A percentile compares a stretch with the other conserved stretches of the same genome.
Conservation (phyloP, 257 asterid genomes). For the Rubia yunnanensis region DNA sequence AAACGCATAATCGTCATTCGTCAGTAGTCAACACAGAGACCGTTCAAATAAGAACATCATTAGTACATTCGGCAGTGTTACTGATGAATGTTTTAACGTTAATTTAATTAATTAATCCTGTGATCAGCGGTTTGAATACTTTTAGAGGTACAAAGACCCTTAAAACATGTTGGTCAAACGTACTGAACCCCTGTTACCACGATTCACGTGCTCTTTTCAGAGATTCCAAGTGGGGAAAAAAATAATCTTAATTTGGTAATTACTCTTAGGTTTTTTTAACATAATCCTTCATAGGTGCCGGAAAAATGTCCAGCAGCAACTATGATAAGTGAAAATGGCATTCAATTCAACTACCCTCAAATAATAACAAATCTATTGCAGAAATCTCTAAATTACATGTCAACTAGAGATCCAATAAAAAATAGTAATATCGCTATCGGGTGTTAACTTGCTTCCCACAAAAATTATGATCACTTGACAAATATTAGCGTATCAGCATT, state of each 20-base stretch:
- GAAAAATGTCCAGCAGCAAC: too few relatives aligned
- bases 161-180: slow-evolving; percentile 16
- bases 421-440: too few relatives aligned
- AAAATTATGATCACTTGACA: too few relatives aligned
- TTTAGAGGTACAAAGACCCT: slow-evolving; percentile 11
- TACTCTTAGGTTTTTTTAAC: too few relatives aligned
- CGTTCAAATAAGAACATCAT: slow-evolving; percentile 35
- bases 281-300: too few relatives aligned
- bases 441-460: too few relatives aligned
- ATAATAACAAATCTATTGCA: too few relatives aligned
- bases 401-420: too few relatives aligned
- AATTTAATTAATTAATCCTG: not conserved
- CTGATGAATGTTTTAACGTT: slow-evolving; percentile 19
- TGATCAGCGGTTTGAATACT: slow-evolving; percentile 8
- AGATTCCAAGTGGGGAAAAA: slow-evolving; percentile 2
- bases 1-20: not conserved
- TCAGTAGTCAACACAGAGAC: not conserved
- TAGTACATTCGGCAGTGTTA: slow-evolving; percentile 26
- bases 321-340: too few relatives aligned
- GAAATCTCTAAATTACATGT: too few relatives aligned
- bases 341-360: too few relatives aligned
- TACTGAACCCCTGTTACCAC: not conserved
- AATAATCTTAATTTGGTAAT: not conserved
- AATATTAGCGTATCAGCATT: too few relatives aligned
- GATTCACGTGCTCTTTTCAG: slow-evolving; percentile 18